Base-by-base conservation (phyloP, 768 basidiomycete species). In the Tephrocybe sp. region DNA sequence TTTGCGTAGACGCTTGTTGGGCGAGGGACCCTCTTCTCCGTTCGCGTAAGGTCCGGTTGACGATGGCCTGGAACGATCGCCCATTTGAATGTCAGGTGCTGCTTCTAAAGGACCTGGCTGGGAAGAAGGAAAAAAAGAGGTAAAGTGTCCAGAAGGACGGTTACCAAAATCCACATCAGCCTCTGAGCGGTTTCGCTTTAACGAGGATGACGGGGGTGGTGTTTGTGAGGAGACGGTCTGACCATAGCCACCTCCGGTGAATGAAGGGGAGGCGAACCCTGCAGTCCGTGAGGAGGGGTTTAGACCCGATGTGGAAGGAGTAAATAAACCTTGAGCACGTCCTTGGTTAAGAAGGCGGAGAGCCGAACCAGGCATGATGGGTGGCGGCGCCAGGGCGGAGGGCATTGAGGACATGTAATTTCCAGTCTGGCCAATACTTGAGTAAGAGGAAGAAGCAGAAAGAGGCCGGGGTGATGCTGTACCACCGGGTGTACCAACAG, bases 281-380 rank as follows among this genome's bases (percentile, higher is more conserved):
- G 77, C 67, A 39, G 72, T 65, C 49, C 78, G 73, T 57, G 76
- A 67, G 37, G 74, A 62, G 50, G 63, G 43, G 36, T 54, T 49
- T 48, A 79, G 67, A 55, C 77, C 75, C 47, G 90, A 86, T 9
- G 91, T 90, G 18, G 89, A 90, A 3, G 90, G 90, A 21, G 90
- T 91, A 65, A 91, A 91, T 24, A 92, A 77, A 53, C 89, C 89
- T 72, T 91, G 90, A 0, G 89, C 89, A 53, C 89, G 83, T 53
- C 89, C 89, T 76, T 92, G 90, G 63, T 90, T 87, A 39, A 92
- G 76, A 38, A 92, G 77, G 48, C 88, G 85, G 44, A 92, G 82
- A 23, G 90, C 90, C 38, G 90, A 91, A 42, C 90, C 90, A 28
- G 90, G 90, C 84, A 90, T 85, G 64, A 92, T 92, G 36, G 90